Conservation (phyloP, 1,139 yeast genomes). For the Candida freyschussii region DNA sequence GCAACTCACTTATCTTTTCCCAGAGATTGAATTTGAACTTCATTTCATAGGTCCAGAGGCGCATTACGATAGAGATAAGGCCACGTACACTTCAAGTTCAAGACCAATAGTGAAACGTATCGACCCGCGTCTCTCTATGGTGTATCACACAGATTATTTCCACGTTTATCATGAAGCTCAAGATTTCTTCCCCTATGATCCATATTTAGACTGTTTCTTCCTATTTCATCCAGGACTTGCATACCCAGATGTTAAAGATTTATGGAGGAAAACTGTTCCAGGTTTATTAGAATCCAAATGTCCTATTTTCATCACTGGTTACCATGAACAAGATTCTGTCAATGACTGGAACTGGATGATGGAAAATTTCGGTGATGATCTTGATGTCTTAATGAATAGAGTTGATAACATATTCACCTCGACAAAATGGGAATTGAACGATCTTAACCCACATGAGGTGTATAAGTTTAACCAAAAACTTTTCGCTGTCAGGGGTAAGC, state of each 20-base stretch:
- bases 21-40: constrained; percentile 74
- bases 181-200: constrained; percentile 96
- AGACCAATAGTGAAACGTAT: constrained; percentile 68
- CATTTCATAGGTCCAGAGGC: constrained; percentile 95
- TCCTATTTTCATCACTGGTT: constrained; percentile 86
- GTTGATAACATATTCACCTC: constrained; percentile 72
- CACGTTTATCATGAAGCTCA: constrained; percentile 86
- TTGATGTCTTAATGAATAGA: constrained; percentile 78
- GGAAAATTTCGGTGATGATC: constrained; percentile 62
- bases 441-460: constrained; percentile 84
- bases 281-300: constrained; percentile 91
- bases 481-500: constrained; percentile 92
- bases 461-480: constrained; percentile 87
- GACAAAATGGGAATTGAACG: constrained; percentile 92
- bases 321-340: constrained; percentile 65
- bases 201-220: constrained; percentile 88
- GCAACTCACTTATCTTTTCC: constrained; percentile 83
- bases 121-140: constrained; percentile 69
- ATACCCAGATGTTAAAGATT: constrained; percentile 71
- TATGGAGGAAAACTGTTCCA: constrained; percentile 91
- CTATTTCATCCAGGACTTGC: constrained; percentile 94
- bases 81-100: constrained; percentile 45
- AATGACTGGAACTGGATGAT: constrained; percentile 72
- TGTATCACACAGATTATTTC: constrained; percentile 87
- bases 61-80: constrained; percentile 61